A percentile compares a stretch with the other conserved stretches of the same genome.
phyloP scores from a whole-genome alignment of 2,329 filamentous ascomycete genomes.

The Colletotrichum magnum region DNA sequence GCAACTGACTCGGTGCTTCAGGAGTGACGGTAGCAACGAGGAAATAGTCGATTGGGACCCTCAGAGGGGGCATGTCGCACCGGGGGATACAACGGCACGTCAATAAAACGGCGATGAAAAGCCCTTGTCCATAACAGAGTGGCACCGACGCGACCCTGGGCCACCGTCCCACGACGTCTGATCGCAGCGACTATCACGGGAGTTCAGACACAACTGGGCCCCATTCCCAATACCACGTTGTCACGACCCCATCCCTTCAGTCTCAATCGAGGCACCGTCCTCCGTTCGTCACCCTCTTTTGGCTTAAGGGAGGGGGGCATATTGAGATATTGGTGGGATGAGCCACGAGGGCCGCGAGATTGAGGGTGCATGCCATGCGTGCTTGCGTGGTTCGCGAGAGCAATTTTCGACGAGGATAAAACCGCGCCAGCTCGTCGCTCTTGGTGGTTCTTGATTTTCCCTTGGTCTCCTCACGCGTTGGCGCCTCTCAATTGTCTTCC shows the following conservation, averaged over 20 bases:
- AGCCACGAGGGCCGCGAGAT: slow-evolving; percentile 15
- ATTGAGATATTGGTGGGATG: slow-evolving; percentile 10
- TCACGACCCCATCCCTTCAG: slow-evolving; percentile 2
- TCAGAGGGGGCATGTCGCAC: slow-evolving; percentile 18
- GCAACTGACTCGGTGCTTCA: slow-evolving; percentile 14
- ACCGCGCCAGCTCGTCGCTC: slow-evolving; percentile 21
- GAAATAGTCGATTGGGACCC: slow-evolving; percentile 13
- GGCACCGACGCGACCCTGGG: slow-evolving; percentile 25
- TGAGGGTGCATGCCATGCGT: slow-evolving; percentile 2
- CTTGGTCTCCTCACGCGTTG: slow-evolving; percentile 16
- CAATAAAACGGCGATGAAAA: slow-evolving; percentile 21
- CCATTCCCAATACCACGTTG: slow-evolving; percentile 17
- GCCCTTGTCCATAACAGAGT: slow-evolving; percentile 32
- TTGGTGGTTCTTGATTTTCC: not conserved
- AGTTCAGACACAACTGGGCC: slow-evolving; percentile 11
- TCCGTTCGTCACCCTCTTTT: slow-evolving; percentile 16
- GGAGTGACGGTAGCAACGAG: slow-evolving; percentile 14
- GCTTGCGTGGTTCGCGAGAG: slow-evolving; percentile 13
- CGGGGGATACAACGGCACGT: slow-evolving; percentile 16
- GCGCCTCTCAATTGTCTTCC: slow-evolving; percentile 10
- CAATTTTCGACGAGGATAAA: slow-evolving; percentile 19
- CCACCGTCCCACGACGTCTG: slow-evolving; percentile 21
- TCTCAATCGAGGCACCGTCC: slow-evolving; percentile 6
- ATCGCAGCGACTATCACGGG: slow-evolving; percentile 21
- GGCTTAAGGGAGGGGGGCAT: slow-evolving; percentile 14